Evolutionary conservation across 441 rosid species (phyloP).

Genomic region (Aquilaria agallochum): DNA sequence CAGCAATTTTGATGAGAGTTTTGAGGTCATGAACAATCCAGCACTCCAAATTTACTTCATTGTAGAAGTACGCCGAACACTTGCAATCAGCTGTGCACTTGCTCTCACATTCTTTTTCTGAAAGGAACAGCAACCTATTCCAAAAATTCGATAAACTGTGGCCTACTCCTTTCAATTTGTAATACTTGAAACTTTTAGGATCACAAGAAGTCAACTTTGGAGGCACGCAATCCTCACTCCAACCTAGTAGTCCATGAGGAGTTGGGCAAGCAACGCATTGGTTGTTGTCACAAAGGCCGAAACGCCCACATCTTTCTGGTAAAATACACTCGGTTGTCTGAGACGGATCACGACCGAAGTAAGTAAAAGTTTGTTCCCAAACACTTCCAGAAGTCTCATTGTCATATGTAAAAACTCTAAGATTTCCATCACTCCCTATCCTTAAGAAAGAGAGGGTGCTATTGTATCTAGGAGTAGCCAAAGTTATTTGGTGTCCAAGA

Average conservation of each 20-base stretch:
- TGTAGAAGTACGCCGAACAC: conserved; percentile 38
- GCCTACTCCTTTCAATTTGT: conserved; percentile 33
- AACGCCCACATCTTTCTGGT: conserved; percentile 35
- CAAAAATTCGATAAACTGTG: conserved; percentile 30
- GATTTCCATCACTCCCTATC: conserved; percentile 33
- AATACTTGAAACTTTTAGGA: conserved; percentile 10
- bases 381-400: conserved; percentile 12
- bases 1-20: conserved; percentile 10
- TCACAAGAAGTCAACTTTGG: conserved; percentile 16
- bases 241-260: conserved; percentile 29
- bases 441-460: conserved; percentile 29
- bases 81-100: conserved; percentile 34
- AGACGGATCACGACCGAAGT: conserved; percentile 15
- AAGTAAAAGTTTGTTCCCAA: conserved; percentile 36
- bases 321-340: conserved; percentile 22
- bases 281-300: conserved; percentile 29
- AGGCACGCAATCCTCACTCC: conserved; percentile 31
- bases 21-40: conserved; percentile 18
- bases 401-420: conserved; percentile 29
- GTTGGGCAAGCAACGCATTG: conserved; percentile 39
- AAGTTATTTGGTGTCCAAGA: conserved; percentile 4
- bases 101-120: conserved; percentile 21
- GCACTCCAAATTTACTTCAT: conserved; percentile 27
- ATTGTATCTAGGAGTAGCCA: conserved; percentile 31
- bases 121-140: conserved; percentile 25